Conservation (phyloP, 2,329 filamentous ascomycete species). For the Bipolaris oryzae region DNA sequence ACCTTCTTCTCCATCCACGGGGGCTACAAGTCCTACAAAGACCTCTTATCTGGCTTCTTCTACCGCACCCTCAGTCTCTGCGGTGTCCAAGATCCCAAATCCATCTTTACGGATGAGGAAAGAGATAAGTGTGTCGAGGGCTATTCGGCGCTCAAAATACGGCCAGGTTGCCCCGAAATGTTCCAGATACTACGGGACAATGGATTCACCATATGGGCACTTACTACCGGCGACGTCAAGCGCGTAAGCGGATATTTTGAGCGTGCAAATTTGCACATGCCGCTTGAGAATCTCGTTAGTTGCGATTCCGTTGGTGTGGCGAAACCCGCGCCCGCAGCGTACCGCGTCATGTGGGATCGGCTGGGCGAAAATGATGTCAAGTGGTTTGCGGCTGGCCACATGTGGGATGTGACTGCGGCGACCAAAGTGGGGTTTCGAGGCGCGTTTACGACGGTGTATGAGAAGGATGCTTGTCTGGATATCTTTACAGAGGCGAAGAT, state of each 20-base stretch:
- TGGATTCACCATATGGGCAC: slow-evolving; percentile 18
- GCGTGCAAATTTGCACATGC: slow-evolving; percentile 57
- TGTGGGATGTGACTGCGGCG: slow-evolving; percentile 65
- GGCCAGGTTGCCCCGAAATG: slow-evolving; percentile 7
- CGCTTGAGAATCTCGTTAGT: slow-evolving; percentile 57
- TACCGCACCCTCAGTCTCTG: slow-evolving; percentile 18
- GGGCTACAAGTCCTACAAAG: slow-evolving; percentile 17
- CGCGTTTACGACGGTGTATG: slow-evolving; percentile 17
- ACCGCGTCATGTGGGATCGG: slow-evolving; percentile 51
- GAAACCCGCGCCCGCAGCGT: slow-evolving; percentile 58
- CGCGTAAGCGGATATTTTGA: slow-evolving; percentile 59
- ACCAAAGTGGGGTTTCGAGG: slow-evolving; percentile 51
- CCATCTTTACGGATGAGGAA: slow-evolving; percentile 9
- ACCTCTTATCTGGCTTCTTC: slow-evolving; percentile 15
- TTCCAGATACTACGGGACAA: slow-evolving; percentile 15
- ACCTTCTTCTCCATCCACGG: slow-evolving; percentile 19
- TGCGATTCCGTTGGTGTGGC: slow-evolving; percentile 58
- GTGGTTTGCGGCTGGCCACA: slow-evolving; percentile 66
- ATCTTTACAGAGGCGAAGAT: slow-evolving; percentile 15
- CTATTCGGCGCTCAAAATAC: slow-evolving; percentile 14
- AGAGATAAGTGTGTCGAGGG: slow-evolving; percentile 17
- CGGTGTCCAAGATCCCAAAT: slow-evolving; percentile 10
- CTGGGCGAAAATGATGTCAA: slow-evolving; percentile 51
- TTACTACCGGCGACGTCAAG: slow-evolving; percentile 17
- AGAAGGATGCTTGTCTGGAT: slow-evolving; percentile 17